Evolutionary conservation across 2,329 filamentous ascomycete genomes (phyloP).

Genomic region (Bipolaris oryzae): DNA sequence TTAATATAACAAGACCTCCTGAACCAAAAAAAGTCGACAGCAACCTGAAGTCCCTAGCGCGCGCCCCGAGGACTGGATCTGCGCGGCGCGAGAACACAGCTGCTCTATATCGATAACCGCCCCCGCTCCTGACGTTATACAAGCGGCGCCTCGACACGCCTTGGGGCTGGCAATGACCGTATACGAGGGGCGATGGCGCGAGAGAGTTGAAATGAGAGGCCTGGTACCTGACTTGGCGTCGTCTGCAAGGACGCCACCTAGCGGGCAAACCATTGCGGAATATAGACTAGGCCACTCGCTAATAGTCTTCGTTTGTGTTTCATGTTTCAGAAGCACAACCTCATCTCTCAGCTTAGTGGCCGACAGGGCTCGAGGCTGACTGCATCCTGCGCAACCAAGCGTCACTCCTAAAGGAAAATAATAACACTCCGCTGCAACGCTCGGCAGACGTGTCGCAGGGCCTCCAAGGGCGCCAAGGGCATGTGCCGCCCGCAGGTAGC

Average conservation of each 20-base stretch:
- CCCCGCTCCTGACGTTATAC: conserved; percentile 17
- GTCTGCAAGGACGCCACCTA: conserved; percentile 26
- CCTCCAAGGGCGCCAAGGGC: background rate
- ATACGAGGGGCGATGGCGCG: conserved; percentile 7
- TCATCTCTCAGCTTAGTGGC: conserved; percentile 32
- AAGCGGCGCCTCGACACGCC: conserved; percentile 7
- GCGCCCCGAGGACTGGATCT: conserved; percentile 1
- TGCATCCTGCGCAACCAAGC: conserved; percentile 25
- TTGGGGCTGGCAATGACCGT: background rate
- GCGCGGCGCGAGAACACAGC: conserved; percentile 1
- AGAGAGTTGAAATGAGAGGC: conserved; percentile 34
- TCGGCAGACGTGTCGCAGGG: conserved; percentile 34
- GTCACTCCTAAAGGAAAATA: conserved; percentile 18
- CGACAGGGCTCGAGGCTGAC: conserved; percentile 27
- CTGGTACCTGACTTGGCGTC: conserved; percentile 36
- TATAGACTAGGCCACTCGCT: conserved; percentile 24
- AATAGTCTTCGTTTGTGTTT: conserved; percentile 37
- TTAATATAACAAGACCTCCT: conserved; percentile 13
- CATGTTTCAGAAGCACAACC: conserved; percentile 32
- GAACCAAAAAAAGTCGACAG: conserved; percentile 4
- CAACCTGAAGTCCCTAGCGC: conserved; percentile 12
- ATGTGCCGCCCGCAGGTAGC: background rate
- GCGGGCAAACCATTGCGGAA: conserved; percentile 28
- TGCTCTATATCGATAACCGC: conserved; percentile 9
- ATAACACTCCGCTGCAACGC: conserved; percentile 19